Evolutionary conservation across 2,329 filamentous ascomycete species (phyloP), one percentile per base, ranked within the genome.

Genomic region (Xylariales sp.): DNA sequence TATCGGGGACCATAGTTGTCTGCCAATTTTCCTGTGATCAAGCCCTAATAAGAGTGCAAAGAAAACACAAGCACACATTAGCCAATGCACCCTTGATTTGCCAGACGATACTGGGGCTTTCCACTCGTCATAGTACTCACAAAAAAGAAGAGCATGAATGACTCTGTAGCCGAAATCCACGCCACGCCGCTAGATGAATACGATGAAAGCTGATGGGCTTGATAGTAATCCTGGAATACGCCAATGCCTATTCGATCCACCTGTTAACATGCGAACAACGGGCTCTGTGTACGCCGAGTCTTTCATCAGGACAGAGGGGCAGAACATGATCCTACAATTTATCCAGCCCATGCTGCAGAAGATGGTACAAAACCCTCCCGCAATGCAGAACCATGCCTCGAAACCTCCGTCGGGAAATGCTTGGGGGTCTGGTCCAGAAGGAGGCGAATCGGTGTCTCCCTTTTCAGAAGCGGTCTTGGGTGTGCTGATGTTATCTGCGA

Each of bases 1-100:
- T 65, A 74, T 27, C 69, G 68, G 1, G 83, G 79, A 2, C 83
- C 83, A 46, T 78, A 76, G 46, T 68, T 74, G 55, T 88, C 83
- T 48, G 76, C 85, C 11, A 83, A 33, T 29, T 73, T 76, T 2
- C 84, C 83, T 2, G 23, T n/a, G 23, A n/a, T 8, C n/a, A 25
- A 25, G n/a, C 23, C 23, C 23, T 25, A n/a, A 8, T 8, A 25
- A 25, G n/a, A n/a, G n/a, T n/a, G n/a, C n/a, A n/a, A n/a, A n/a
- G n/a, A n/a, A n/a, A n/a, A n/a, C n/a, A n/a, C n/a, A n/a, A n/a
- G n/a, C n/a, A n/a, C n/a, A n/a, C n/a, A n/a, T n/a, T n/a, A n/a
- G n/a, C n/a, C n/a, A n/a, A n/a, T n/a, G n/a, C n/a, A n/a, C n/a
- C n/a, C n/a, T n/a, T n/a, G n/a, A n/a, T n/a, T n/a, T n/a, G n/a